Base-by-base conservation (phyloP, 495 filamentous ascomycete genomes). In the Hyaloscypha finlandica region DNA sequence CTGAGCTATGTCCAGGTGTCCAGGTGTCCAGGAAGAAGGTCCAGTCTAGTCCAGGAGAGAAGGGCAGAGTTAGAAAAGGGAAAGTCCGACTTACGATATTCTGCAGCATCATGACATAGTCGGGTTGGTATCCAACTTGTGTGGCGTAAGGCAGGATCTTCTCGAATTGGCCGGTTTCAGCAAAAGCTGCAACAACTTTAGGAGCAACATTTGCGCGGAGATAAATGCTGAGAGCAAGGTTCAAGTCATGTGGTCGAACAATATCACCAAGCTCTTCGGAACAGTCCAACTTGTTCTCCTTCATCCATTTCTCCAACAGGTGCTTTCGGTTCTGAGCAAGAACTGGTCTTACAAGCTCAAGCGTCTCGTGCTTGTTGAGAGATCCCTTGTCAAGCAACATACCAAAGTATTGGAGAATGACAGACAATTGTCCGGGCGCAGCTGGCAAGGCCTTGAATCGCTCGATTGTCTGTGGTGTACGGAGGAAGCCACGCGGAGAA, bases 381-480 rank as follows among this genome's bases (percentile, higher is more conserved):
- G 86, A 84, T 33, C 94, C 93, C 85, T 98, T 97, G 74, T 99
- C 95, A 14, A 99, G 84, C 51, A 99, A 83, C 86, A 97, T 91
- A 64, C 96, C 94, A 69, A 99, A 99, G 81, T 98, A 99, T 75
- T 97, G 94, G 58, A 99, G 85, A 64, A 97, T 97, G 67, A 93
- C 86, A 12, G 94, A 96, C 80, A 98, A 89, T 75, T 94, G 88
- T 19, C 89, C 89, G 6, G 85, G 85, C 48, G 81, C 85, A 39
- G 87, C 83, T 22, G 91, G 90, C 35, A 94, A 83, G 71, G 87
- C 86, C 86, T 97, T 97, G 82, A 99, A 97, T 61, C 89, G 85
- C 80, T 96, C 92, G 66, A 97, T 97, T 0, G 96, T 99, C 71
- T 96, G 89, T 1, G 90, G 86, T 0, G 95, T 97, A 59, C 95